Evolutionary conservation across 768 basidiomycete species (phyloP).

Genomic region (Boletus insuetus): DNA sequence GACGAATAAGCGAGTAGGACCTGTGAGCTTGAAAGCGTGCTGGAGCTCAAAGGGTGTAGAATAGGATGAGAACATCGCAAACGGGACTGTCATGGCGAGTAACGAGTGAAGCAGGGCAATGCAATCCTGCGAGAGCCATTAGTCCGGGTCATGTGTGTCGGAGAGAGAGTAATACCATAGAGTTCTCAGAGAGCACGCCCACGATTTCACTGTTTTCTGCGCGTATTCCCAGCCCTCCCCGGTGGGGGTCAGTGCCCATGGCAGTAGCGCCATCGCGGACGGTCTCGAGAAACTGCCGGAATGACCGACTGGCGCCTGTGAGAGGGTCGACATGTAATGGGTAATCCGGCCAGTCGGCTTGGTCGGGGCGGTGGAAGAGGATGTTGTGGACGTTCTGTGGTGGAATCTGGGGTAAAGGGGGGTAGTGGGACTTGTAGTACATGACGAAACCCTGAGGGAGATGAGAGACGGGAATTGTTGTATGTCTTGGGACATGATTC

Average conservation of each 20-base stretch:
- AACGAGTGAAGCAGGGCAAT: constrained; percentile 48
- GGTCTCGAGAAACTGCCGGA: constrained; percentile 47
- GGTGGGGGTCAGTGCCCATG: constrained; percentile 41
- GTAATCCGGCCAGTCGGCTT: constrained; percentile 54
- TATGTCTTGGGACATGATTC: not conserved
- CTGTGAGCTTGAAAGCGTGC: constrained; percentile 46
- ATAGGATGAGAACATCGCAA: constrained; percentile 51
- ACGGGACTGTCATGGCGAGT: constrained; percentile 48
- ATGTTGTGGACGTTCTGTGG: constrained; percentile 54
- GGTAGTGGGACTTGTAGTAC: constrained; percentile 57
- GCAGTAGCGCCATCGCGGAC: constrained; percentile 58
- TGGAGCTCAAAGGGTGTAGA: constrained; percentile 57
- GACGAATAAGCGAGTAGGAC: constrained; percentile 53
- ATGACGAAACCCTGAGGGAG: constrained; percentile 29
- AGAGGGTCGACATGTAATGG: constrained; percentile 53
- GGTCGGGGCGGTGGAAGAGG: constrained; percentile 53
- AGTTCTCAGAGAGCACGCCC: constrained; percentile 71
- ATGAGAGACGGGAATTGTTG: not conserved
- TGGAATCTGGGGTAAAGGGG: constrained; percentile 47
- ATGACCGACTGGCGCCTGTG: constrained; percentile 46
- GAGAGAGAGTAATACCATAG: constrained; percentile 39
- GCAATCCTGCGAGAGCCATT: constrained; percentile 45
- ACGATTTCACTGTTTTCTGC: constrained; percentile 53
- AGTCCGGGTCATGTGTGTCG: not conserved
- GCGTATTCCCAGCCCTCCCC: constrained; percentile 57